Conservation (phyloP, 2,329 filamentous ascomycete species). For the Lecanoromycetidae sp. region DNA sequence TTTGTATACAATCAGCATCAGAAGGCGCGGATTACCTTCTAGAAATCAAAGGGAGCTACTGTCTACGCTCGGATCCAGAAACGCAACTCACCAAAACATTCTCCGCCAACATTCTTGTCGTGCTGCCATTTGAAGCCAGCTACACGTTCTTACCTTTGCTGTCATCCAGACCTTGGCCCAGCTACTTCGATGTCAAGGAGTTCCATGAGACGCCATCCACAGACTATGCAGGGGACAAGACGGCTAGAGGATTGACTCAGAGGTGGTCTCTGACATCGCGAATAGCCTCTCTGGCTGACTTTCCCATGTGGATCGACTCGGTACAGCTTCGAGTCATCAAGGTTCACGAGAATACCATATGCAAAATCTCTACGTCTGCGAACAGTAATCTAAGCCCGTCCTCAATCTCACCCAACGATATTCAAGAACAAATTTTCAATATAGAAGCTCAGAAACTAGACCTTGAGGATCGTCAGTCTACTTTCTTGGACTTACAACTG, state of each 20-base stretch:
- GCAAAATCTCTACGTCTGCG: conserved; percentile 32
- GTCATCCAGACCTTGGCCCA: conserved; percentile 71
- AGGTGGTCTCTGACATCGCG: conserved; percentile 66
- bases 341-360: conserved; percentile 51
- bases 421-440: conserved; percentile 61
- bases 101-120: conserved; percentile 57
- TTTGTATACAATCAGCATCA: conserved; percentile 44
- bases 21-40: conserved; percentile 51
- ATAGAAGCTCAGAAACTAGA: conserved; percentile 62
- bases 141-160: conserved; percentile 76
- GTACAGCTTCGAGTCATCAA: conserved; percentile 51
- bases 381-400: conserved; percentile 23
- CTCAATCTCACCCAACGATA: conserved; percentile 51
- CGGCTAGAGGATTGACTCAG: conserved; percentile 57
- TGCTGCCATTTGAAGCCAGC: conserved; percentile 79
- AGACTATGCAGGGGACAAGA: conserved; percentile 22
- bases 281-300: conserved; percentile 62
- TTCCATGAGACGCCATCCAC: conserved; percentile 26
- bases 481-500: conserved; percentile 62
- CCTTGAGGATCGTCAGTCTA: conserved; percentile 69
- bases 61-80: conserved; percentile 63
- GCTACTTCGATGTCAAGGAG: conserved; percentile 51
- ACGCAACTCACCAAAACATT: conserved; percentile 68
- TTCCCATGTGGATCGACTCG: conserved; percentile 49
- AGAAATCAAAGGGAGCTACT: conserved; percentile 63